phyloP scores from a whole-genome alignment of 495 filamentous ascomycete species.

The Trichocladium uniseriatum region DNA sequence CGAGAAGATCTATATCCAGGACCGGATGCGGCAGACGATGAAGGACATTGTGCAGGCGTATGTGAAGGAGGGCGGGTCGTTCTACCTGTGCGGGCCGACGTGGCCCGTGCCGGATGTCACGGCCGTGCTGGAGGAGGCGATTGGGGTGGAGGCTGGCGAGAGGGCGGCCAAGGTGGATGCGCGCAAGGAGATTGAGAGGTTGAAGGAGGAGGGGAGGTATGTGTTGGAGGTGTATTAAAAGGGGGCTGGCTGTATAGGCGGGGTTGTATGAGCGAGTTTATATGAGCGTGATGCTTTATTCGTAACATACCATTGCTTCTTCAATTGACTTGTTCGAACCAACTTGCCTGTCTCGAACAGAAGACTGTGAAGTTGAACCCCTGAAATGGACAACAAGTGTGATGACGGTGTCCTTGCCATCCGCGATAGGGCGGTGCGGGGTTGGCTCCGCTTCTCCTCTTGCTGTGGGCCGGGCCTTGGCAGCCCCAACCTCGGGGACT shows the following conservation, averaged over 20 bases:
- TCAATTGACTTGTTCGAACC: too few relatives aligned
- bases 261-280: too few relatives aligned
- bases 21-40: conserved; percentile 86
- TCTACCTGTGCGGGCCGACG: conserved; percentile 95
- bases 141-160: conserved; percentile 56
- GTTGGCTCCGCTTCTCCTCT: too few relatives aligned
- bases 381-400: too few relatives aligned
- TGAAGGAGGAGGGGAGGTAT: conserved; percentile 91
- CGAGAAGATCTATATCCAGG: conserved; percentile 99
- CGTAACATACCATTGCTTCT: too few relatives aligned
- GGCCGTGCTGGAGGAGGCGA: conserved; percentile 84
- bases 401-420: not conserved
- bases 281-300: too few relatives aligned
- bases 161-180: conserved; percentile 79
- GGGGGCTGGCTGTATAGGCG: too few relatives aligned
- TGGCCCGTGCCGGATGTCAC: conserved; percentile 99
- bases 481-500: too few relatives aligned
- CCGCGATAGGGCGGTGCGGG: not conserved
- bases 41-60: conserved; percentile 84
- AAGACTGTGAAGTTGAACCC: too few relatives aligned
- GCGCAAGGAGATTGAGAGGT: conserved; percentile 86
- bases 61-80: conserved; percentile 75
- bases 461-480: too few relatives aligned
- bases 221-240: conserved; percentile 88
- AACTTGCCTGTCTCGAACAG: too few relatives aligned